Conservation (phyloP, 208 protist genomes). For the Wallacemonas sp. region DNA sequence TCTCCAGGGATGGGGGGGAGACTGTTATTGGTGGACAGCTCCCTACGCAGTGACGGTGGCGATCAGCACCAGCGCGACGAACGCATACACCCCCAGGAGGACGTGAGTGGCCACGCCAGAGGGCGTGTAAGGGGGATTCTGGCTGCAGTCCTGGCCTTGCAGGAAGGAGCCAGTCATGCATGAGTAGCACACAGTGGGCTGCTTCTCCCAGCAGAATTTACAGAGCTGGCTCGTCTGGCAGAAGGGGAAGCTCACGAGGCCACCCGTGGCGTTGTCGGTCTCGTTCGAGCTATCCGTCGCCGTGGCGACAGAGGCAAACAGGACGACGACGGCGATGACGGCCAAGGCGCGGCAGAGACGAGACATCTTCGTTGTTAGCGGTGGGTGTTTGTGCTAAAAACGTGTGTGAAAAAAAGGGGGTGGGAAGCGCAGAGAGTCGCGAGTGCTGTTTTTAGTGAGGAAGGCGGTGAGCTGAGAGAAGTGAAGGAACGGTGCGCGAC, state of each 20-base stretch:
- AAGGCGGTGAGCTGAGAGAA: background rate
- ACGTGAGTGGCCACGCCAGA: background rate
- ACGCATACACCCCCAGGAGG: background rate
- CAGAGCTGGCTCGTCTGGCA: background rate
- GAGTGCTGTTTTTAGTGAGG: too few species aligned
- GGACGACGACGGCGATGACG: too few species aligned
- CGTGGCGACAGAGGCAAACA: too few species aligned
- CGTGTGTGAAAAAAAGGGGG: background rate
- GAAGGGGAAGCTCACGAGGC: background rate
- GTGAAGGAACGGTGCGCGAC: background rate
- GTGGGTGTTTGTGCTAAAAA: too few species aligned
- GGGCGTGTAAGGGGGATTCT: background rate
- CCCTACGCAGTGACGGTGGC: background rate
- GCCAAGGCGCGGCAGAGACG: too few species aligned
- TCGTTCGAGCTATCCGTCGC: too few species aligned
- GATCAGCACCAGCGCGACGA: background rate
- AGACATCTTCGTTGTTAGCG: too few species aligned
- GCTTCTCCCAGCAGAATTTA: background rate
- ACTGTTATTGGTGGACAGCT: background rate
- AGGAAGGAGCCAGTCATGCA: background rate
- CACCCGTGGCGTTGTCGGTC: background rate
- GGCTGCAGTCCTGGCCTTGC: background rate
- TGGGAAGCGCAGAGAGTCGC: background rate
- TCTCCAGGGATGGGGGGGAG: too few species aligned
- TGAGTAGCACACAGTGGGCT: constrained; percentile 1